Evolutionary conservation across 2,329 filamentous ascomycete species (phyloP), one percentile per base, ranked within the genome.

Genomic region (Teratosphaeriaceae sp.): DNA sequence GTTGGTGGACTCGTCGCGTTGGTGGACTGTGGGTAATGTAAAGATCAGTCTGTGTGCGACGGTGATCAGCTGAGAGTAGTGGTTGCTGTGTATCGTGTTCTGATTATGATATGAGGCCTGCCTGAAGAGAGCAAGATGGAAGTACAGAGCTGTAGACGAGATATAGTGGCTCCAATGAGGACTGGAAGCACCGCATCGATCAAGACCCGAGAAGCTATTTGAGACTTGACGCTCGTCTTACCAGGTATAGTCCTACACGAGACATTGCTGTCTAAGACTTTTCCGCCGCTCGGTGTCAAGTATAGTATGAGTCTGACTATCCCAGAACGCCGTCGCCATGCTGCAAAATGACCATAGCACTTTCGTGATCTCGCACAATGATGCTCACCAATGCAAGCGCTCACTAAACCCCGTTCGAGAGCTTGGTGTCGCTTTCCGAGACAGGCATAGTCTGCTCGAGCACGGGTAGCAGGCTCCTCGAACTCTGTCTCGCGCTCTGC

Each of bases 401-500:
- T 45, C 37, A 45, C 24, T 24, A 19, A 33, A 11, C 7, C 35
- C 38, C 48, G 40, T 45, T 50, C 22, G 49, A 55, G 18, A 59
- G 43, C 18, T 54, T 53, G 40, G 53, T 58, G 18, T 54, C 59
- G 18, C 7, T 27, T 43, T 52, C 49, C 15, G 42, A 43, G 3
- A 60, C 52, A 8, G 52, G 52, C 20, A 56, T 43, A 2, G 53
- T 52, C 40, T 43, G 45, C 26, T 42, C 40, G 26, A 69, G 56
- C 8, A 66, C 64, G 3, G 72, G 72, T 18, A 75, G 62, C 42
- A 68, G 50, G 46, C 61, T 66, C 50, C 69, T 66, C n/a, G 72
- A 65, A 31, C 63, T 65, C 53, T 74, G 70, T 42, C 78, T 67
- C 6, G 75, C 79, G 63, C 87, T 82, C 72, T 96, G 90, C 37